phyloP scores from a whole-genome alignment of 2,329 filamentous ascomycete genomes.

The Calonectria leucothoes region DNA sequence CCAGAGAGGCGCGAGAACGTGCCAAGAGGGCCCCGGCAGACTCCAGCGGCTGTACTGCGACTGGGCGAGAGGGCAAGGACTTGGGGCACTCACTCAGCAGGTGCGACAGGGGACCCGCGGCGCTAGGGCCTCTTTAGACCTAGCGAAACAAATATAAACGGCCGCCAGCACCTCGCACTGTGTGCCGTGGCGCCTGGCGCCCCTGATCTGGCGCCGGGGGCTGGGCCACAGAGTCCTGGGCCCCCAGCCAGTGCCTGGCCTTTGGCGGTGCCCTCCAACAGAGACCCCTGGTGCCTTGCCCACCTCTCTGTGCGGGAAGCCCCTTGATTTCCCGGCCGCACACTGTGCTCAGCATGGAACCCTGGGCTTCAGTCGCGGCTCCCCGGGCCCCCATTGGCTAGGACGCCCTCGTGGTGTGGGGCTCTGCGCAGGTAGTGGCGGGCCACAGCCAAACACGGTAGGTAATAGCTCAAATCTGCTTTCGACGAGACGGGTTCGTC shows the following conservation, averaged over 20 bases:
- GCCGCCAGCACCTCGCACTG: slow-evolving; percentile 30
- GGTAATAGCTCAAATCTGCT: slow-evolving; percentile 29
- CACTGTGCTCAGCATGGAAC: slow-evolving; percentile 18
- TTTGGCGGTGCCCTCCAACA: background rate
- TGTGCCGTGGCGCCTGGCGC: slow-evolving; percentile 27
- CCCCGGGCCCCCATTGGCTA: background rate
- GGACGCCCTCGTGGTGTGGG: background rate
- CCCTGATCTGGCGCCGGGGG: slow-evolving; percentile 30
- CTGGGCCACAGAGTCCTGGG: background rate
- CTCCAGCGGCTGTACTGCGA: slow-evolving; percentile 17
- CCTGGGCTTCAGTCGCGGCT: background rate
- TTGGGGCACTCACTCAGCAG: slow-evolving; percentile 31
- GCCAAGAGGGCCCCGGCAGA: slow-evolving; percentile 27
- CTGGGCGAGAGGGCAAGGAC: slow-evolving; percentile 33
- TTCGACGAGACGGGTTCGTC: slow-evolving; percentile 16
- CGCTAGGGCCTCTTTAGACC: slow-evolving; percentile 32
- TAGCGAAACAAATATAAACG: slow-evolving; percentile 41
- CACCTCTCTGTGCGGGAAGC: slow-evolving; percentile 14
- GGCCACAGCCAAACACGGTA: slow-evolving; percentile 1
- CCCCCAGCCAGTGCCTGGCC: background rate
- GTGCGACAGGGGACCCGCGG: slow-evolving; percentile 36
- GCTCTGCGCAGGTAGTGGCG: background rate
- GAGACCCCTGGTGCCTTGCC: background rate
- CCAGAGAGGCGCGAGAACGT: slow-evolving; percentile 26
- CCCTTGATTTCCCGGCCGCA: slow-evolving; percentile 7